Conservation (phyloP, 192 early-diverging fungal species). For the Podila epigama region DNA sequence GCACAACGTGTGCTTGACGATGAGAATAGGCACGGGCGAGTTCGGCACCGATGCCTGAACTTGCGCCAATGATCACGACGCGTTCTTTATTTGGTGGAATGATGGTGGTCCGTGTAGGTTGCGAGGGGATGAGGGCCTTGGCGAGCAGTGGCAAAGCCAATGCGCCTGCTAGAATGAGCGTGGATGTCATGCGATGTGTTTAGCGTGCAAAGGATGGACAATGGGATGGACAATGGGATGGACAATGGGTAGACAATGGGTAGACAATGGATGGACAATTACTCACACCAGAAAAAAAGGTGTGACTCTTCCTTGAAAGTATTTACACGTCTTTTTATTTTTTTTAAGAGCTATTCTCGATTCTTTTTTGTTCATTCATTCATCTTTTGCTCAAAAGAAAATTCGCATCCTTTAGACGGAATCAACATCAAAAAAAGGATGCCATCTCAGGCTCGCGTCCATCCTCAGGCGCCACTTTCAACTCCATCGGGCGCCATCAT, state of each 20-base stretch:
- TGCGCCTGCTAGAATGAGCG: not conserved
- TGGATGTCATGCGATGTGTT: no score
- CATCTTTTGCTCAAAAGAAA: not conserved
- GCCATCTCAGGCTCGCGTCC: conserved; percentile 29
- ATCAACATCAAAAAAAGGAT: conserved; percentile 3
- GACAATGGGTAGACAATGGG: no score
- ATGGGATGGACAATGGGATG: no score
- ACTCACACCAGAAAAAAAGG: no score
- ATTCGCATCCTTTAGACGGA: not conserved
- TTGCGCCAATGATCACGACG: conserved; percentile 81
- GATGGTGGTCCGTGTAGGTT: not conserved
- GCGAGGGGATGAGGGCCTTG: not conserved
- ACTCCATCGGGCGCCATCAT: conserved; percentile 1
- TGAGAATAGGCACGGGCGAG: conserved; percentile 73
- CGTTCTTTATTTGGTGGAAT: conserved; percentile 35
- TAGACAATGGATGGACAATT: no score
- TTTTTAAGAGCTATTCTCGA: not conserved
- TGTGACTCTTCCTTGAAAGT: not conserved
- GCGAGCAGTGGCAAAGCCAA: conserved; percentile 6
- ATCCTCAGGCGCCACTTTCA: conserved; percentile 9
- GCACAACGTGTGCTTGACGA: conserved; percentile 65
- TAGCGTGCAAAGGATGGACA: no score
- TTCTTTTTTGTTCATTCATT: not conserved
- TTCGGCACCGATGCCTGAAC: conserved; percentile 77
- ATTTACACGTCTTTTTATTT: not conserved